A percentile compares a stretch with the other conserved stretches of the same genome.
Evolutionary conservation across 2,329 filamentous ascomycete species (phyloP).

Genomic region (Aspergillus melleus): DNA sequence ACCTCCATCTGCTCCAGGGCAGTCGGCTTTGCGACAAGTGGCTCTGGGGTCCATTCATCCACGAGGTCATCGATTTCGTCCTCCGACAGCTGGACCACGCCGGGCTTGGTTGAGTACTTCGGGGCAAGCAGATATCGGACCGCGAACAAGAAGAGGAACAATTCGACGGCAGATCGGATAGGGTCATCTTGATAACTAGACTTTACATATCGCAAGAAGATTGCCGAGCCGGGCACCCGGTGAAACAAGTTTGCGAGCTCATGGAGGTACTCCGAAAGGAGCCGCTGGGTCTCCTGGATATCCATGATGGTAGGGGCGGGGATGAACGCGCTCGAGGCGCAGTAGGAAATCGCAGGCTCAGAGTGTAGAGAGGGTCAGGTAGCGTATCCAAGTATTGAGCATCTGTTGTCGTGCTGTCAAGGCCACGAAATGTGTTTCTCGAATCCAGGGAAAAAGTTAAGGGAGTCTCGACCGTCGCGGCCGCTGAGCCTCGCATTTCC

Average conservation of each 20-base stretch:
- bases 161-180: slow-evolving; percentile 86
- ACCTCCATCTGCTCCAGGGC: slow-evolving; percentile 76
- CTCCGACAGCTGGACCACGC: slow-evolving; percentile 84
- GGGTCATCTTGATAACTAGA: slow-evolving; percentile 98
- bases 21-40: slow-evolving; percentile 74
- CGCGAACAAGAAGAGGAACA: slow-evolving; percentile 92
- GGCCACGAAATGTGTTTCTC: background rate
- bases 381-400: background rate
- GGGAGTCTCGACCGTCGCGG: background rate
- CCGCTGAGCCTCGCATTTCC: background rate
- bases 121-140: slow-evolving; percentile 89
- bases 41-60: slow-evolving; percentile 94
- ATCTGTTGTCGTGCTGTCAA: background rate
- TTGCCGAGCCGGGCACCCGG: slow-evolving; percentile 88
- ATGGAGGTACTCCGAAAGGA: slow-evolving; percentile 55
- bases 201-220: slow-evolving; percentile 91
- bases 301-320: slow-evolving; percentile 49
- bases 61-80: slow-evolving; percentile 98
- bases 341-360: background rate
- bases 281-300: slow-evolving; percentile 55
- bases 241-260: slow-evolving; percentile 70
- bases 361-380: too few relatives aligned
- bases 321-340: slow-evolving; percentile 13
- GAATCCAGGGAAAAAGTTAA: background rate
- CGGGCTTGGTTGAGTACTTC: slow-evolving; percentile 89